phyloP scores from a whole-genome alignment of 2,329 filamentous ascomycete genomes.

The Stagonosporopsis cucurbitacearum region DNA sequence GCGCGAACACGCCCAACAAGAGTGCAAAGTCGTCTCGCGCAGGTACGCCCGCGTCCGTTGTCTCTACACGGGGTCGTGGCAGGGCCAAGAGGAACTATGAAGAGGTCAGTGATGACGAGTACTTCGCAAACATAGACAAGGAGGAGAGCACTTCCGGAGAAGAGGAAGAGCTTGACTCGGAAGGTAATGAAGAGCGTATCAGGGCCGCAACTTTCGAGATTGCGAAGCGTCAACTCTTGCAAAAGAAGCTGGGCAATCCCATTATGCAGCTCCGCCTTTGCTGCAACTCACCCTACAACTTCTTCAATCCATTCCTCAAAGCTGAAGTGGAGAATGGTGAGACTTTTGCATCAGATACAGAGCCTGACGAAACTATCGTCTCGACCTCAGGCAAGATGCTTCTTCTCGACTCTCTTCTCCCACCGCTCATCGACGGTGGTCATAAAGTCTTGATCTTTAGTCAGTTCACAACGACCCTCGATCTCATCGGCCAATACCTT shows the following conservation, averaged over 20 bases:
- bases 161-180: constrained; percentile 51
- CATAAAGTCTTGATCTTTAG: constrained; percentile 97
- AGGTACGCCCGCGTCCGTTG: constrained; percentile 70
- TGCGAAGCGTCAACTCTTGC: constrained; percentile 85
- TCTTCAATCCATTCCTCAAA: constrained; percentile 81
- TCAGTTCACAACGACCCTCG: constrained; percentile 93
- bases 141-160: constrained; percentile 51
- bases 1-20: constrained; percentile 64
- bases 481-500: constrained; percentile 89
- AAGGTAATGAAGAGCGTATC: constrained; percentile 67
- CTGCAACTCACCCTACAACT: constrained; percentile 94
- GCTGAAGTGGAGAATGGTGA: constrained; percentile 59
- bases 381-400: constrained; percentile 95
- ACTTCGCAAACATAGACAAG: constrained; percentile 78
- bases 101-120: constrained; percentile 81
- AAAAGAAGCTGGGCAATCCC: constrained; percentile 92
- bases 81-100: constrained; percentile 66
- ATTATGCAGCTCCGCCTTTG: constrained; percentile 89
- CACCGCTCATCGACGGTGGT: constrained; percentile 71
- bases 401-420: constrained; percentile 84
- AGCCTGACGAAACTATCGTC: constrained; percentile 78
- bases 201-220: constrained; percentile 72
- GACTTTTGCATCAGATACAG: constrained; percentile 54
- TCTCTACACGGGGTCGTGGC: constrained; percentile 60
- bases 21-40: constrained; percentile 76